A percentile compares a stretch with the other conserved stretches of the same genome.
Conservation (phyloP, 768 basidiomycete species). For the Mycena olivaceomarginata region DNA sequence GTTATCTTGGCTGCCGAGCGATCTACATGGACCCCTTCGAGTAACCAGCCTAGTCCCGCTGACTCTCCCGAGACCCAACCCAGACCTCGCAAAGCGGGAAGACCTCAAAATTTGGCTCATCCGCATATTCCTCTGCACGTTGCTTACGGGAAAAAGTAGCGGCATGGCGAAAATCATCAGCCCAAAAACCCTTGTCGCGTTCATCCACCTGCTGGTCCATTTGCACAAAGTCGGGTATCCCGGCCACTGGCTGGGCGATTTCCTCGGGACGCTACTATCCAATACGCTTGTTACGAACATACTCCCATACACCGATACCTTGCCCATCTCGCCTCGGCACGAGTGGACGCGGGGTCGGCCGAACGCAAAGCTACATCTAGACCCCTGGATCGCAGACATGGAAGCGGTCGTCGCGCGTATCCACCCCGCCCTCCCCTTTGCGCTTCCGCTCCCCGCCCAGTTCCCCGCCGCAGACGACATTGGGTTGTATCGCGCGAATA, state of each 20-base stretch:
- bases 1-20: conserved; percentile 12
- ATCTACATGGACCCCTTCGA: conserved; percentile 3
- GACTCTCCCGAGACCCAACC: background rate
- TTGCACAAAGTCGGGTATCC: conserved; percentile 58
- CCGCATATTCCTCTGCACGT: conserved; percentile 10
- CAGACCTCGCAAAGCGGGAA: background rate
- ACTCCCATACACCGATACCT: conserved; percentile 44
- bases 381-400: conserved; percentile 16
- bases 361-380: background rate
- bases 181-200: conserved; percentile 57
- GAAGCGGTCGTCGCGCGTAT: conserved; percentile 7
- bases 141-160: background rate
- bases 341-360: conserved; percentile 2
- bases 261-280: conserved; percentile 49
- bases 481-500: background rate
- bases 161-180: conserved; percentile 8
- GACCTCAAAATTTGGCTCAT: conserved; percentile 12
- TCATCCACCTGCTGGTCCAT: conserved; percentile 55
- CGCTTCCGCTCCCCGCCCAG: background rate
- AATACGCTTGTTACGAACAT: conserved; percentile 51
- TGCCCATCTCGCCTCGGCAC: conserved; percentile 11
- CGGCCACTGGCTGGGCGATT: conserved; percentile 58
- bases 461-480: conserved; percentile 1
- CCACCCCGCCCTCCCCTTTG: conserved; percentile 7
- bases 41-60: background rate